These are phyloP conservation scores for Colletotrichum sp. DNA, from an alignment of 2,329 filamentous ascomycete species.

Conservation along the genomic window DNA sequence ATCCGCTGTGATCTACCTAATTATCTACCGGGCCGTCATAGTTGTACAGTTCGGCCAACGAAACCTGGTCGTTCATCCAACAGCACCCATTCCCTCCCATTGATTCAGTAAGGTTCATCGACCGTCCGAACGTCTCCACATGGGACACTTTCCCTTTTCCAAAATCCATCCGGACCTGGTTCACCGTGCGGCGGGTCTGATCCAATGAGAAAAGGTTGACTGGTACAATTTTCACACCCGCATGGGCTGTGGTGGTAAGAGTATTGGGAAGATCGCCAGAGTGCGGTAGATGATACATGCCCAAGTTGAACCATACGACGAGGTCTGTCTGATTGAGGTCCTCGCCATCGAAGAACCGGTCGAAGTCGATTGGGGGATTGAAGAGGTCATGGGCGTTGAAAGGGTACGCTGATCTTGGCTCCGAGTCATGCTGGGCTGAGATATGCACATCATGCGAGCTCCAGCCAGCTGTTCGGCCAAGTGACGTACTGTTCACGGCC, in stretches of 20 bases:
- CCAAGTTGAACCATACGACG: constrained; percentile 57
- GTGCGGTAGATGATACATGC: constrained; percentile 63
- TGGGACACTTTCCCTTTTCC: background rate
- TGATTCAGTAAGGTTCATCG: background rate
- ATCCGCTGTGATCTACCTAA: background rate
- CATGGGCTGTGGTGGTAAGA: constrained; percentile 47
- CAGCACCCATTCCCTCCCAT: background rate
- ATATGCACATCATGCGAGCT: constrained; percentile 58
- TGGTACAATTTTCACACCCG: constrained; percentile 41
- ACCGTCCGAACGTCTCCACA: background rate
- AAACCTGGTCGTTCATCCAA: background rate
- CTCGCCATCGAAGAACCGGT: constrained; percentile 47
- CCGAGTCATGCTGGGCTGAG: constrained; percentile 55
- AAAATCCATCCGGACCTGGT: constrained; percentile 38
- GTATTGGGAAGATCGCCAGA: constrained; percentile 55
- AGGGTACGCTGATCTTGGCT: constrained; percentile 49
- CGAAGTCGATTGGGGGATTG: constrained; percentile 56
- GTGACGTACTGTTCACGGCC: constrained; percentile 49
- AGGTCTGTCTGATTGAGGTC: constrained; percentile 38
- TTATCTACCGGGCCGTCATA: background rate
- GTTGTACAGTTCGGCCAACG: background rate
- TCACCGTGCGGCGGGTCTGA: constrained; percentile 28
- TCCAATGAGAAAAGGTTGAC: constrained; percentile 43
- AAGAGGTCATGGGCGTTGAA: constrained; percentile 48
- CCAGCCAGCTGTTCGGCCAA: constrained; percentile 50